Evolutionary conservation across 441 rosid genomes (phyloP).

Genomic region (Pelargonium fulgidum): DNA sequence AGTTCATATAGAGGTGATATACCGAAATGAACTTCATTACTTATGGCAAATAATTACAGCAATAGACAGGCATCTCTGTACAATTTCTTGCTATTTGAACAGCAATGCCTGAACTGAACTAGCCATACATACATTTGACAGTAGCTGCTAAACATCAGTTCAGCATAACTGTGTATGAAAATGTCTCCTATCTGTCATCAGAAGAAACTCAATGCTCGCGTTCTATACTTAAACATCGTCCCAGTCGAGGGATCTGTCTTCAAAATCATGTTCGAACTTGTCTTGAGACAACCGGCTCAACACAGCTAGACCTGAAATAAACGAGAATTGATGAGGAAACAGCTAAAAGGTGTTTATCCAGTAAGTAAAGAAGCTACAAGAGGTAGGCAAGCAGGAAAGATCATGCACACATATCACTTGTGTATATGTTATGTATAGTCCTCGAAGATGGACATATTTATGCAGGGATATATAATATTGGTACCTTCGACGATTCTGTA

Average conservation of each 20-base stretch:
- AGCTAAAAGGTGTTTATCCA: neutral
- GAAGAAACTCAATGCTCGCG: neutral
- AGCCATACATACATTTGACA: neutral
- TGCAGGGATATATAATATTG: neutral
- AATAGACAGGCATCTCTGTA: neutral
- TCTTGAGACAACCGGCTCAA: constrained; percentile 64
- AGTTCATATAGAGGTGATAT: neutral
- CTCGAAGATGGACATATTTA: neutral
- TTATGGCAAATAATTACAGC: neutral
- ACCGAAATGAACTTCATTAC: neutral
- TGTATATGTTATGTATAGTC: neutral
- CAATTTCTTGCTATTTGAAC: constrained; percentile 5
- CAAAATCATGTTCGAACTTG: constrained; percentile 44
- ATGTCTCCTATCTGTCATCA: neutral
- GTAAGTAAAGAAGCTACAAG: neutral
- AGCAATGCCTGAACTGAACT: neutral
- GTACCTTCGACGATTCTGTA: constrained; percentile 89
- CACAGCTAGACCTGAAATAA: constrained; percentile 64
- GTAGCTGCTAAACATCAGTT: neutral
- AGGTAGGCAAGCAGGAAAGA: neutral
- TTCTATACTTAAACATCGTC: constrained; percentile 6
- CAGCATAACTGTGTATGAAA: neutral
- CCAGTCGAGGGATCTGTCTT: constrained; percentile 65
- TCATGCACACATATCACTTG: neutral
- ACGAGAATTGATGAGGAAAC: neutral